phyloP scores from a whole-genome alignment of 2,329 filamentous ascomycete genomes.

The Fusarium papillatum region DNA sequence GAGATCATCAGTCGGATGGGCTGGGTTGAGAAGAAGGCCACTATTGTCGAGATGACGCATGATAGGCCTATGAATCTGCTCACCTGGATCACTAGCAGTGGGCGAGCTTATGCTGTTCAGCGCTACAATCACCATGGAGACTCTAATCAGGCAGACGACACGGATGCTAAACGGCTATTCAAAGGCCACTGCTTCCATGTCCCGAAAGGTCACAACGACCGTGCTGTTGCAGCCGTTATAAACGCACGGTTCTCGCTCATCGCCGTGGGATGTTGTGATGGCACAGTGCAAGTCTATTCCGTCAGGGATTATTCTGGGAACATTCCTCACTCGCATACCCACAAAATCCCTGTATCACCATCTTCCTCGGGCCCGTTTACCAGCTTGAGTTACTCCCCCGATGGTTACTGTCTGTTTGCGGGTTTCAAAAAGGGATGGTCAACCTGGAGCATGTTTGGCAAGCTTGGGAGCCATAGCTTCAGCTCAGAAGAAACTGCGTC shows the following conservation, averaged over 20 bases:
- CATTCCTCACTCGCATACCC: constrained; percentile 86
- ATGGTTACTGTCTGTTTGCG: constrained; percentile 96
- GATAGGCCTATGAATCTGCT: constrained; percentile 97
- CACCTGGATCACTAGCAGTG: constrained; percentile 92
- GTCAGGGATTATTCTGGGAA: constrained; percentile 95
- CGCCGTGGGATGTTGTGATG: constrained; percentile 85
- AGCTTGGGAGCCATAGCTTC: constrained; percentile 89
- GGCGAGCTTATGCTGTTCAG: constrained; percentile 92
- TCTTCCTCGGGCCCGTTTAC: constrained; percentile 78
- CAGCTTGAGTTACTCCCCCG: constrained; percentile 88
- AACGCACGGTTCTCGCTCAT: constrained; percentile 97
- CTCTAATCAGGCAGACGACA: constrained; percentile 56
- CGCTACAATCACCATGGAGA: constrained; percentile 64
- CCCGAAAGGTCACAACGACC: constrained; percentile 70
- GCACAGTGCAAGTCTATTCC: constrained; percentile 89
- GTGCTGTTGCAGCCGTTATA: constrained; percentile 83
- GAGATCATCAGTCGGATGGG: constrained; percentile 90
- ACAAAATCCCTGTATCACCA: constrained; percentile 77
- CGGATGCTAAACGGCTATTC: constrained; percentile 78
- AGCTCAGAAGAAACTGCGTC: constrained; percentile 75
- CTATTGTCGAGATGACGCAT: constrained; percentile 88
- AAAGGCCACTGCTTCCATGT: constrained; percentile 92
- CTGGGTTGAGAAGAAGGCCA: constrained; percentile 85
- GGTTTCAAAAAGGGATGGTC: constrained; percentile 95
- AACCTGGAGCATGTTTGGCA: constrained; percentile 98